phyloP scores from a whole-genome alignment of 768 basidiomycete genomes.

The Serendipita indica region DNA sequence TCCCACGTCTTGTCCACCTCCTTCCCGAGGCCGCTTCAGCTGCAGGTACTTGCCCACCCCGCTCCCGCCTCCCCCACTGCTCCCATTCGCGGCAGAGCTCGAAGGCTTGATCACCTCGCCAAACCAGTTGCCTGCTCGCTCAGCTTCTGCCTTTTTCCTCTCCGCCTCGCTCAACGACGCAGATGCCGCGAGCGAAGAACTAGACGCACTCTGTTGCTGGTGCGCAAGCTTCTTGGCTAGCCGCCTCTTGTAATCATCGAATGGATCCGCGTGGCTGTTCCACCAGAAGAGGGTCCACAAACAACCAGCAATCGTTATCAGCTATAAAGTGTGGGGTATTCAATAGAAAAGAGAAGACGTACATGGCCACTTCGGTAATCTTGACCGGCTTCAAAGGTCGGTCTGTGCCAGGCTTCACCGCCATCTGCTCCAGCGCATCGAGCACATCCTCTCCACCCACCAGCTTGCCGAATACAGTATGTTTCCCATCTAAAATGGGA shows the following conservation, averaged over 20 bases:
- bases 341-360: constrained; percentile 19
- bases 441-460: constrained; percentile 92
- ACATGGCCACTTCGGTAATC: constrained; percentile 83
- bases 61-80: constrained; percentile 18
- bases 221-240: constrained; percentile 60
- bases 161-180: constrained; percentile 24
- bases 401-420: constrained; percentile 72
- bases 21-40: constrained; percentile 24
- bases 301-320: constrained; percentile 13
- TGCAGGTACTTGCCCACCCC: constrained; percentile 70
- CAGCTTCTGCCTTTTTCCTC: constrained; percentile 29
- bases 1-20: not conserved
- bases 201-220: constrained; percentile 30
- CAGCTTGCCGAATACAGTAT: constrained; percentile 92
- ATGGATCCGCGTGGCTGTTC: constrained; percentile 79
- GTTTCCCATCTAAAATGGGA: constrained; percentile 90
- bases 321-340: not conserved
- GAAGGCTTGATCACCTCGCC: constrained; percentile 60
- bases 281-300: too few species aligned
- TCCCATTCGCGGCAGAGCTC: constrained; percentile 21
- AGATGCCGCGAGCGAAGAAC: too few species aligned
- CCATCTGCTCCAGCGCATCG: constrained; percentile 65
- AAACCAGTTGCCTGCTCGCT: constrained; percentile 78
- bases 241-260: constrained; percentile 79
- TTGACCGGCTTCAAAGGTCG: constrained; percentile 72